Conservation (phyloP, 1,284 basidiomycete genomes). For the Malassezia arunalokei region DNA sequence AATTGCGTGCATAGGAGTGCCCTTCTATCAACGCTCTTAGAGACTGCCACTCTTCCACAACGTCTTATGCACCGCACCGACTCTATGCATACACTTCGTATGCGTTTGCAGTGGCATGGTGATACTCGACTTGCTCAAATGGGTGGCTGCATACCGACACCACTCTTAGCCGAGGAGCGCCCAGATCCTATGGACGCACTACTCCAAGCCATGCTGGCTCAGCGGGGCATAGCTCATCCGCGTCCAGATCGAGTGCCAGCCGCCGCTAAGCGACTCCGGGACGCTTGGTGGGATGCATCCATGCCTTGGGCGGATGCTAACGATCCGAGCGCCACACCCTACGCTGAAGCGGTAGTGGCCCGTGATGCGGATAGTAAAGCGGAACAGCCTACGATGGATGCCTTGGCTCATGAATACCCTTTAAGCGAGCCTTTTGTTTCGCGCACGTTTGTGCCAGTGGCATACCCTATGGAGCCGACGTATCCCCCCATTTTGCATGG, state of each 20-base stretch:
- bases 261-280: slow-evolving; percentile 3
- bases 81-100: slow-evolving; percentile 20
- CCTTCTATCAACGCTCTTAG: slow-evolving; percentile 29
- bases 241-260: neutral
- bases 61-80: slow-evolving; percentile 21
- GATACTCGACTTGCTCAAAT: slow-evolving; percentile 37
- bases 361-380: slow-evolving; percentile 11
- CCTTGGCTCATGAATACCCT: neutral
- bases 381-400: slow-evolving; percentile 4
- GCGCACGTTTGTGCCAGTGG: slow-evolving; percentile 20
- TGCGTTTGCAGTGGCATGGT: slow-evolving; percentile 34
- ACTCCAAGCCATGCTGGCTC: slow-evolving; percentile 23
- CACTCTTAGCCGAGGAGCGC: slow-evolving; percentile 20
- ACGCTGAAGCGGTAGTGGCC: slow-evolving; percentile 4
- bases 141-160: slow-evolving; percentile 31
- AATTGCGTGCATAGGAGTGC: slow-evolving; percentile 26
- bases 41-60: slow-evolving; percentile 32
- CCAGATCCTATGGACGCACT: slow-evolving; percentile 16
- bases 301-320: neutral
- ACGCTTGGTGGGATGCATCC: slow-evolving; percentile 7
- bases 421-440: neutral
- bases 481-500: slow-evolving; percentile 25
- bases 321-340: neutral
- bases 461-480: slow-evolving; percentile 24
- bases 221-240: neutral